Evolutionary conservation across 2,329 filamentous ascomycete genomes (phyloP).

Genomic region (Beauveria pseudobassiana): DNA sequence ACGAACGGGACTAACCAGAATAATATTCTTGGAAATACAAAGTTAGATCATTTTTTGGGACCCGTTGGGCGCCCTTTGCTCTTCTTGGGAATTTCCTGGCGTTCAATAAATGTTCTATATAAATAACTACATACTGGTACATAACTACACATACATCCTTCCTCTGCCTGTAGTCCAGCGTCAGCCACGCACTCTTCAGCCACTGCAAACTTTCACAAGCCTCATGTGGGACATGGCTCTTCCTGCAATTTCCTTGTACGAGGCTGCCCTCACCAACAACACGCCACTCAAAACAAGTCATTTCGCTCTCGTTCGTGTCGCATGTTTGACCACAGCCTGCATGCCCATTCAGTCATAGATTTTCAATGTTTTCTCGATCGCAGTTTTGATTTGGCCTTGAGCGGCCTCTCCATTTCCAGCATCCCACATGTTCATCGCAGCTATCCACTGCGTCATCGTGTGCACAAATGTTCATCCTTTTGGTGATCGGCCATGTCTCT

Average conservation of each 20-base stretch:
- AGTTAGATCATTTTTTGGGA: too few species aligned
- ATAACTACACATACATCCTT: too few species aligned
- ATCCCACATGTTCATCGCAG: not conserved
- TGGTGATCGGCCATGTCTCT: too few species aligned
- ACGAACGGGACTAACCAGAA: too few species aligned
- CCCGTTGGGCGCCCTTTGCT: not conserved
- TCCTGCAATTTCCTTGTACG: slow-evolving; percentile 8
- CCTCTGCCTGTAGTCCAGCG: not conserved
- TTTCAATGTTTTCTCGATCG: not conserved
- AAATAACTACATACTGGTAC: too few species aligned
- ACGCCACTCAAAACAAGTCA: too few species aligned
- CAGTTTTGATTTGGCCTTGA: too few species aligned
- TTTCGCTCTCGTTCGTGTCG: not conserved
- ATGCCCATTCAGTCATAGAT: not conserved
- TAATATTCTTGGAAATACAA: too few species aligned
- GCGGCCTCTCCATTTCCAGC: not conserved
- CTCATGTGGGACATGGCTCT: slow-evolving; percentile 9
- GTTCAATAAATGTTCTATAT: not conserved
- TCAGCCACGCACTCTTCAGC: not conserved
- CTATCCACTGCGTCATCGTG: not conserved
- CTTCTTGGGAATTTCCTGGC: not conserved
- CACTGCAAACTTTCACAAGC: not conserved
- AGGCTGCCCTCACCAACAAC: not conserved
- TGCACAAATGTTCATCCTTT: not conserved
- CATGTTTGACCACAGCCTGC: not conserved